Base-by-base conservation (phyloP, 75 land plant species). In the Pseudotsuga menziesii region DNA sequence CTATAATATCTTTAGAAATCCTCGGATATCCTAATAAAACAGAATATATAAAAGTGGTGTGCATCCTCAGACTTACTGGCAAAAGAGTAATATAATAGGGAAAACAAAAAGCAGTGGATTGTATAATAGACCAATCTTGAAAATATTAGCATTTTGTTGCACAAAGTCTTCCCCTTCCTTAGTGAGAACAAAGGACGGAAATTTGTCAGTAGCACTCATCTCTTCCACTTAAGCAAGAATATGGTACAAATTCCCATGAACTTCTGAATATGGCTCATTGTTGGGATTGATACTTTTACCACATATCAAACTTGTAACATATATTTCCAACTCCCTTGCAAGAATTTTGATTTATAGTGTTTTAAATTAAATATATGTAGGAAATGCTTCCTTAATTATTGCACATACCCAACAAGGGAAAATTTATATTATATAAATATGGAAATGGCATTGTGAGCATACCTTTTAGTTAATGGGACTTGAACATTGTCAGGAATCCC, bases 111-210 rank as follows among this genome's bases (percentile, higher is more conserved):
- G 98, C 77, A 84, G 58, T 69, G 93, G 89, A 73, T 94, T 97
- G 80, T 92, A 97, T 19, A 96, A 64, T 36, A 97, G 83, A 74
- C 94, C 99, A 84, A 91, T 94, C 78, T 97, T 97, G 77, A 86
- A 89, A n/a, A 94, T 85, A 44, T 91, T 92, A 39, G 94, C 89
- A 84, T 90, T 92, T 70, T 95, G 95, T 69, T 92, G 88, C 56
- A 97, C 91, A 84, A 97, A 97, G 39, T 94, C 99, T 82, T 94
- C 99, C 57, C 99, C 99, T 80, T 97, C 99, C 72, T 89, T 94
- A 19, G 95, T 91, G 4, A 94, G 89, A 64, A 97, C 94, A 87
- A 97, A 97, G 17, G 98, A 98, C 71, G 99, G 85, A 90, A 86
- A 89, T 82, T 91, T 97, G 73, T 97, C 99, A 78, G 89, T 91